These are phyloP conservation scores for Hebeloma cylindrosporum DNA, from an alignment of 768 basidiomycete species.

Conservation along the genomic window DNA sequence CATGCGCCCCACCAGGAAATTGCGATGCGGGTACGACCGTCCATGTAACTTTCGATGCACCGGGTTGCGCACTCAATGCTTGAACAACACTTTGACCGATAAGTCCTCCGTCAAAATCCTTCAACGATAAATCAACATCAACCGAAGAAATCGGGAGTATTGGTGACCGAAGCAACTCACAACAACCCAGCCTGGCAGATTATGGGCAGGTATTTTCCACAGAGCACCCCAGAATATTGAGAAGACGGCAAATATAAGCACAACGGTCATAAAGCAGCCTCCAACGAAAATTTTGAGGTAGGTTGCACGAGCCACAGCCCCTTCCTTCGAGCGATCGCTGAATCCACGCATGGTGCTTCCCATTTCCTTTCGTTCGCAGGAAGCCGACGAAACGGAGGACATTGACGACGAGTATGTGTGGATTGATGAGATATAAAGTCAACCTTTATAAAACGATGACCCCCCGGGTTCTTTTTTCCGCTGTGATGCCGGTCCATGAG, in stretches of 20 bases:
- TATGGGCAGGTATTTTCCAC: constrained; percentile 43
- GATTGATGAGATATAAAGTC: too few species aligned
- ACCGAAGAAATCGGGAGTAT: too few species aligned
- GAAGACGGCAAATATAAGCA: constrained; percentile 50
- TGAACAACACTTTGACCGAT: constrained; percentile 48
- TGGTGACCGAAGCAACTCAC: constrained; percentile 34
- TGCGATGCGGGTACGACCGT: constrained; percentile 35
- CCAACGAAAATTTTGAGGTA: constrained; percentile 48
- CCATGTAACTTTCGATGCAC: constrained; percentile 46
- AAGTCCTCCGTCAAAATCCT: constrained; percentile 63
- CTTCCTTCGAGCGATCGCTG: constrained; percentile 27
- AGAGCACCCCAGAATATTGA: constrained; percentile 60
- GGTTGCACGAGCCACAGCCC: constrained; percentile 31
- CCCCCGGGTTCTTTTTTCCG: too few species aligned
- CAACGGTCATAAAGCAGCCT: constrained; percentile 35
- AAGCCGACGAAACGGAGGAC: not conserved
- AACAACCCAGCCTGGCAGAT: constrained; percentile 57
- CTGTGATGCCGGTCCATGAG: too few species aligned
- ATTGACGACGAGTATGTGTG: not conserved
- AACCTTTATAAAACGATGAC: too few species aligned
- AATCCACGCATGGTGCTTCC: constrained; percentile 18
- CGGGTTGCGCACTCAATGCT: constrained; percentile 31
- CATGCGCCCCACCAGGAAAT: constrained; percentile 45
- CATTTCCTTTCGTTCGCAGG: not conserved
- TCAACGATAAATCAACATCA: not conserved